phyloP scores from a whole-genome alignment of 345 rosid genomes.

The Theobroma cacao region DNA sequence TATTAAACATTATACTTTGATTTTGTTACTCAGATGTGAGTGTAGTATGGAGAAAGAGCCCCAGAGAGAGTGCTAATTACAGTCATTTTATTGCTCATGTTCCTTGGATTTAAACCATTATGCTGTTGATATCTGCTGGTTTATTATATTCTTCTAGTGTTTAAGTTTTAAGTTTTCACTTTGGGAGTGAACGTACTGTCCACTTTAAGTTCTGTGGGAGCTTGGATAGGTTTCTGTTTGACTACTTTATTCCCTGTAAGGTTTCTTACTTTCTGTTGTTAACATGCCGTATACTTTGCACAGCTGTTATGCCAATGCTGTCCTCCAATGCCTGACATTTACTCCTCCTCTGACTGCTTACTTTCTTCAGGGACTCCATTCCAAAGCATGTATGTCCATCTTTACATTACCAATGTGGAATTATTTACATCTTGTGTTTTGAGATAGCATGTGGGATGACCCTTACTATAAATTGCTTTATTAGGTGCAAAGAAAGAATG shows the following conservation, averaged over 20 bases:
- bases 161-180: background rate
- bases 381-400: constrained; percentile 69
- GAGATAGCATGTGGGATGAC: constrained; percentile 4
- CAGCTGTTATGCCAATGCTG: constrained; percentile 98
- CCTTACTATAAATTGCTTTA: constrained; percentile 13
- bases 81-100: background rate
- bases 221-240: background rate
- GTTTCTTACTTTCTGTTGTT: background rate
- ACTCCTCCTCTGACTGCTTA: constrained; percentile 90
- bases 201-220: background rate
- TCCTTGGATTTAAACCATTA: background rate
- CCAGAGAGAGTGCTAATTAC: background rate
- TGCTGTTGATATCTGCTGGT: constrained; percentile 3
- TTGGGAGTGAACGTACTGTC: too few species aligned
- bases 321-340: constrained; percentile 87
- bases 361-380: constrained; percentile 82
- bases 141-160: background rate
- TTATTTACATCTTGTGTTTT: constrained; percentile 15
- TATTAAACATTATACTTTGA: background rate
- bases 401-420: background rate
- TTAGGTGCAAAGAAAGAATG: constrained; percentile 73
- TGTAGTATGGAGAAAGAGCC: background rate
- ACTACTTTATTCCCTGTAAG: background rate
- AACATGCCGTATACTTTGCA: constrained; percentile 29
- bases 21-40: background rate